Evolutionary conservation across 441 rosid genomes (phyloP).

Genomic region (Brassica hybrid): DNA sequence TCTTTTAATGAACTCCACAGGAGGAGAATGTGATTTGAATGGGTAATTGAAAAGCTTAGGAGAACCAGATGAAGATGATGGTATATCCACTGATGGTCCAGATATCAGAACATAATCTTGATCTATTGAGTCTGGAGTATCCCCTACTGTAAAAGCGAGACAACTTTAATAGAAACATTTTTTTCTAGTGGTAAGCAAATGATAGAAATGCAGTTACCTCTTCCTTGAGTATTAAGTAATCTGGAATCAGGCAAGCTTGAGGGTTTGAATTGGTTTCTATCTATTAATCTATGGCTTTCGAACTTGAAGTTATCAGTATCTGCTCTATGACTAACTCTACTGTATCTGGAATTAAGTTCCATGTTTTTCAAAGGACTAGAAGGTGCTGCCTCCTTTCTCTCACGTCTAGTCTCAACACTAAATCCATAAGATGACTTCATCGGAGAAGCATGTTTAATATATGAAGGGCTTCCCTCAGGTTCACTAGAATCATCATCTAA

Average conservation of each 20-base stretch:
- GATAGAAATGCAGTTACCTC: constrained; percentile 54
- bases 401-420: constrained; percentile 51
- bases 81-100: constrained; percentile 71
- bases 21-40: constrained; percentile 54
- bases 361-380: constrained; percentile 49
- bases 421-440: constrained; percentile 60
- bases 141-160: constrained; percentile 50
- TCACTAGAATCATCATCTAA: constrained; percentile 82
- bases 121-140: constrained; percentile 77
- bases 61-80: constrained; percentile 52
- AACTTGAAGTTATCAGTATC: constrained; percentile 52
- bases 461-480: constrained; percentile 75
- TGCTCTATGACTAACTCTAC: constrained; percentile 45
- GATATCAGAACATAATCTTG: constrained; percentile 88
- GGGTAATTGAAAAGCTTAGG: constrained; percentile 60
- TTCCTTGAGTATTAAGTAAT: constrained; percentile 44
- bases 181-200: constrained; percentile 32
- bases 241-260: constrained; percentile 57
- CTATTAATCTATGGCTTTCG: constrained; percentile 44
- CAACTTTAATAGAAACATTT: background rate
- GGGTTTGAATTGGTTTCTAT: constrained; percentile 54
- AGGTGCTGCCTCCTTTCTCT: constrained; percentile 51
- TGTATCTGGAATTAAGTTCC: constrained; percentile 54
- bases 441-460: constrained; percentile 49
- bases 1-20: constrained; percentile 44